Conservation (phyloP, 2,329 filamentous ascomycete species). For the Pseudogymnoascus pannorum region DNA sequence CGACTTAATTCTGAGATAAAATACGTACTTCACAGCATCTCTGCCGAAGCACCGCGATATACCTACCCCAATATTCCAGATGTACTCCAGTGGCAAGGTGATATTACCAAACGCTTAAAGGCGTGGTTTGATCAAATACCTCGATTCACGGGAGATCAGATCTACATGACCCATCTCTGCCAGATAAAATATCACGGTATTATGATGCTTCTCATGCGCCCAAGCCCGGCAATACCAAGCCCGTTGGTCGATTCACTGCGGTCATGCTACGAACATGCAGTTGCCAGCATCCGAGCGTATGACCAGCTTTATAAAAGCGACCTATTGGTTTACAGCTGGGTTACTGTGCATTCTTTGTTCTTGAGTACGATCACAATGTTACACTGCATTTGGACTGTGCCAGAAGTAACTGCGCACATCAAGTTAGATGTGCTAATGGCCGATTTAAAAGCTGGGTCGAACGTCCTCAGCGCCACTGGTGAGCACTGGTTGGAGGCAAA, state of each 20-base stretch:
- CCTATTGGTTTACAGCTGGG: slow-evolving; percentile 40
- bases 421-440: slow-evolving; percentile 35
- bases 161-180: slow-evolving; percentile 31
- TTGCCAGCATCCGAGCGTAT: slow-evolving; percentile 35
- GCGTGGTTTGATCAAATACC: slow-evolving; percentile 36
- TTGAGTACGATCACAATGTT: slow-evolving; percentile 43
- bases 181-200: slow-evolving; percentile 41
- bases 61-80: slow-evolving; percentile 41
- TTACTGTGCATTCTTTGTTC: slow-evolving; percentile 42
- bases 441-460: slow-evolving; percentile 36
- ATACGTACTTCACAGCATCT: slow-evolving; percentile 47
- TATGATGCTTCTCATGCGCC: slow-evolving; percentile 42
- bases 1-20: slow-evolving; percentile 51
- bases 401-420: slow-evolving; percentile 33
- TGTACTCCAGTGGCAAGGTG: slow-evolving; percentile 39
- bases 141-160: slow-evolving; percentile 10
- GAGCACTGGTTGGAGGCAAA: slow-evolving; percentile 47
- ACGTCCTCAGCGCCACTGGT: slow-evolving; percentile 42
- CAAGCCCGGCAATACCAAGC: slow-evolving; percentile 44
- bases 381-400: slow-evolving; percentile 42
- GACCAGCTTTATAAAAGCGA: slow-evolving; percentile 39
- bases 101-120: slow-evolving; percentile 34
- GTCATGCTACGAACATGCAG: slow-evolving; percentile 38
- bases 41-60: slow-evolving; percentile 39
- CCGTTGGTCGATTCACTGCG: slow-evolving; percentile 35